These are phyloP conservation scores for Blastocystis sp. DNA, from an alignment of 352 stramenopile species.

Conservation along the genomic window DNA sequence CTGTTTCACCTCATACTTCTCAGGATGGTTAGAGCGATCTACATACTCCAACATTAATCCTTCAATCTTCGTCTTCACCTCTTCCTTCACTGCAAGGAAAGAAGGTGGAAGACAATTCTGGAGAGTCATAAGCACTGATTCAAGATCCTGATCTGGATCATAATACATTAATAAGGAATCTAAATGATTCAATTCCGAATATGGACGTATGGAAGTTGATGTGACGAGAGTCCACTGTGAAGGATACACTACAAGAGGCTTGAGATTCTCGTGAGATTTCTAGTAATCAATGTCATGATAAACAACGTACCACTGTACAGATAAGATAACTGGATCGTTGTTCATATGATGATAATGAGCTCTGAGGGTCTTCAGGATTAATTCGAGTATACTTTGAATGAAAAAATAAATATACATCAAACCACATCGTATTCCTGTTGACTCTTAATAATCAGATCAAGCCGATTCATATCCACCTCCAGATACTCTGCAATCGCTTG, in stretches of 20 bases:
- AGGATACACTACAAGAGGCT: background rate
- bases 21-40: background rate
- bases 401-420: conserved; percentile 1
- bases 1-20: conserved; percentile 7
- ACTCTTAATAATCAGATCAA: conserved; percentile 29
- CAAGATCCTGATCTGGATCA: conserved; percentile 4
- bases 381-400: background rate
- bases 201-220: background rate
- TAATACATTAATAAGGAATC: background rate
- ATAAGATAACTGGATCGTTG: background rate
- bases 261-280: background rate
- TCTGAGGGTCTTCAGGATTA: conserved; percentile 12
- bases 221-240: background rate
- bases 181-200: background rate
- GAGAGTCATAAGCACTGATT: background rate
- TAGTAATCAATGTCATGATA: background rate
- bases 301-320: background rate
- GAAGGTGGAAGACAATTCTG: background rate
- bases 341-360: background rate
- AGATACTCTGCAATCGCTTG: background rate
- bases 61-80: background rate
- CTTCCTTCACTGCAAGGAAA: background rate
- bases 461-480: background rate
- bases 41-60: background rate
- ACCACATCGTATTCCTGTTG: background rate